Evolutionary conservation across 345 rosid species (phyloP).

Genomic region (Eucalyptus tenuipes): DNA sequence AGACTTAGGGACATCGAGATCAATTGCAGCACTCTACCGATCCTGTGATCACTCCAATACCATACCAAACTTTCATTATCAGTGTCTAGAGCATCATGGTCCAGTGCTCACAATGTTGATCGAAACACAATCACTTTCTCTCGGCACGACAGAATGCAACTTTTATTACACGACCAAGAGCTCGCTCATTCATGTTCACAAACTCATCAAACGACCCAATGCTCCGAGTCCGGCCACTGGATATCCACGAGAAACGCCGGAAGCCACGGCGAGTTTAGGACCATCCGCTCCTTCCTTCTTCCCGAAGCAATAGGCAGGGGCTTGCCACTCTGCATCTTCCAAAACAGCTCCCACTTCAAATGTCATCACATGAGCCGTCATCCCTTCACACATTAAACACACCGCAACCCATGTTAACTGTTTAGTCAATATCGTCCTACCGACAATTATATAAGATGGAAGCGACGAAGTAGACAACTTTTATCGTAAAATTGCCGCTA

Average conservation of each 20-base stretch:
- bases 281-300: neutral
- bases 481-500: neutral
- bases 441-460: neutral
- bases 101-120: neutral
- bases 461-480: neutral
- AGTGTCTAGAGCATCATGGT: neutral
- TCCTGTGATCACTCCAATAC: neutral
- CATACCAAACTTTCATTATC: neutral
- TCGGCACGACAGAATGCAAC: accelerated
- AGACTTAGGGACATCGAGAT: too few species aligned
- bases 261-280: neutral
- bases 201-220: neutral
- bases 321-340: constrained; percentile 36
- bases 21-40: neutral
- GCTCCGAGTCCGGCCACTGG: neutral
- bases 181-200: neutral
- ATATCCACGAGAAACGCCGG: neutral
- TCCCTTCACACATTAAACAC: constrained; percentile 2
- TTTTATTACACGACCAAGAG: neutral
- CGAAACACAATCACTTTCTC: accelerated
- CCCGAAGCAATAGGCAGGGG: constrained; percentile 30
- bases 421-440: neutral
- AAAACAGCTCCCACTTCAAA: constrained; percentile 47
- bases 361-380: constrained; percentile 40
- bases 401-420: neutral